phyloP scores from a whole-genome alignment of 2,329 filamentous ascomycete species.

The Xylaria sp. region DNA sequence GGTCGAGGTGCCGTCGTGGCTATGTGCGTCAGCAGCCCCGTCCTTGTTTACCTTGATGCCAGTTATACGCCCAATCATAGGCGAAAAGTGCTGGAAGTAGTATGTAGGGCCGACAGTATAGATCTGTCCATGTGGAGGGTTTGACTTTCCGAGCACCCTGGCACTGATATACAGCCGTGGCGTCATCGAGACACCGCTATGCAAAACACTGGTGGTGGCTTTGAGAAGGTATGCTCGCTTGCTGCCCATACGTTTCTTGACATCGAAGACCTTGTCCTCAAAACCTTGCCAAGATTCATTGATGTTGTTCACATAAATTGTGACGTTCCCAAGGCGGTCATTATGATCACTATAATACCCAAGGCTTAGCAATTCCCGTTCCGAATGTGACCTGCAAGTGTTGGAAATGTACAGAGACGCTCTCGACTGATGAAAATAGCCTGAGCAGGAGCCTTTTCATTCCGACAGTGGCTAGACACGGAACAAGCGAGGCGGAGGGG shows the following conservation, averaged over 20 bases:
- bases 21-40: conserved; percentile 59
- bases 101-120: conserved; percentile 81
- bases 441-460: not conserved
- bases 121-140: conserved; percentile 72
- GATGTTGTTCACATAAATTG: conserved; percentile 70
- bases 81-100: conserved; percentile 87
- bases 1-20: conserved; percentile 41
- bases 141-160: conserved; percentile 79
- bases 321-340: conserved; percentile 88
- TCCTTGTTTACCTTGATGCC: conserved; percentile 75
- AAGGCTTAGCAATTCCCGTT: conserved; percentile 4
- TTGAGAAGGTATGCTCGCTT: conserved; percentile 86
- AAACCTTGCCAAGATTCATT: conserved; percentile 75
- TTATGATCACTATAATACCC: conserved; percentile 69
- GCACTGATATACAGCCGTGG: conserved; percentile 78
- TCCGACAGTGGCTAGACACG: not conserved
- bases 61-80: conserved; percentile 83
- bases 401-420: not conserved
- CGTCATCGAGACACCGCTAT: conserved; percentile 70
- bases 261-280: conserved; percentile 68
- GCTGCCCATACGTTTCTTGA: conserved; percentile 86
- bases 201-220: conserved; percentile 71
- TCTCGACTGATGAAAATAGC: not conserved
- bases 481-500: not conserved
- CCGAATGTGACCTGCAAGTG: not conserved